A percentile compares a stretch with the other conserved stretches of the same genome.
phyloP scores from a whole-genome alignment of 768 basidiomycete genomes.

The Leccinellum albellum region DNA sequence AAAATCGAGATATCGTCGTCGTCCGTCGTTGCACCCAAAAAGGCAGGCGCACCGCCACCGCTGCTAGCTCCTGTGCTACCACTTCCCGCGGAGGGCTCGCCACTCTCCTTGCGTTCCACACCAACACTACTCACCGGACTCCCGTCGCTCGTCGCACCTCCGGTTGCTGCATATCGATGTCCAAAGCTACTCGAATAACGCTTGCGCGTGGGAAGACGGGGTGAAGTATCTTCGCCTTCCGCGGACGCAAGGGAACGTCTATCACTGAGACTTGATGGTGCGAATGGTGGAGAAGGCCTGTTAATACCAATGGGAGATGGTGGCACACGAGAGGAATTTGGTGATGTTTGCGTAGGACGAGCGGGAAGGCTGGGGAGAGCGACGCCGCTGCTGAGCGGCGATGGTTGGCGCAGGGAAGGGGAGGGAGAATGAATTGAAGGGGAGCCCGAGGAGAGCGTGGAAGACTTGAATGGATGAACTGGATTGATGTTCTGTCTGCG shows the following conservation, averaged over 20 bases:
- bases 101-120: constrained; percentile 18
- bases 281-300: constrained; percentile 38
- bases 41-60: constrained; percentile 32
- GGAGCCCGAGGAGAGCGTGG: constrained; percentile 47
- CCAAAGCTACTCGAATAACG: constrained; percentile 79
- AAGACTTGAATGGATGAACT: constrained; percentile 48
- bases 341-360: constrained; percentile 36
- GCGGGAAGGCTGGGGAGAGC: constrained; percentile 33
- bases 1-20: constrained; percentile 78
- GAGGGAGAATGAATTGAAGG: constrained; percentile 48
- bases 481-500: constrained; percentile 39
- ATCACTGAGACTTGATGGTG: constrained; percentile 41
- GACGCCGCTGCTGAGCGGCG: constrained; percentile 37
- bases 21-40: constrained; percentile 50
- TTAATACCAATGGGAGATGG: constrained; percentile 37
- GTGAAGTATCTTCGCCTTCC: constrained; percentile 33
- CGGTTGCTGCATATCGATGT: constrained; percentile 54
- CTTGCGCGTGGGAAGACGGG: constrained; percentile 39
- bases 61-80: constrained; percentile 19
- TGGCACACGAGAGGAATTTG: constrained; percentile 41
- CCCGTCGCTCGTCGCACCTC: constrained; percentile 39
- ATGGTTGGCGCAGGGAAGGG: constrained; percentile 44
- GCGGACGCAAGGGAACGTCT: constrained; percentile 37
- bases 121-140: constrained; percentile 19
- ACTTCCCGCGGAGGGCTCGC: constrained; percentile 20